Base-by-base conservation (phyloP, 1,284 basidiomycete species). In the Somion occarium region DNA sequence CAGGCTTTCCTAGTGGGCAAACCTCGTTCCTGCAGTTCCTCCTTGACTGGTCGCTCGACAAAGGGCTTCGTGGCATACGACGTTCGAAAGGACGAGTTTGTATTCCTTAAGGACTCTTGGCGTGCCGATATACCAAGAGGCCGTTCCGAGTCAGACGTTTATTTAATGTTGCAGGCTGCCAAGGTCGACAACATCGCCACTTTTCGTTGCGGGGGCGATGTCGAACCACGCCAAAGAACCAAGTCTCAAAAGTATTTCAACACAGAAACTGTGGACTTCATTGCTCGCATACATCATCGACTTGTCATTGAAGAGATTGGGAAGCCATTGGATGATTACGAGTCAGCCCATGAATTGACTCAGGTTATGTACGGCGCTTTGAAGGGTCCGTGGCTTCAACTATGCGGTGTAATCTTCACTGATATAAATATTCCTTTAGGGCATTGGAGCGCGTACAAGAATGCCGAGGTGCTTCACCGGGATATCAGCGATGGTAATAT, bases 101-200 rank as follows among this genome's bases (percentile, higher is more conserved):
- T 44, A 5, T 54, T 52, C 42, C 13, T 56, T 5, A 56, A 54
- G 50, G 55, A 56, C 39, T 42, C 20, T 13, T 56, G 55, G 55
- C 20, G 48, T 2, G 13, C 25, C 5, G 48, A 43, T 18, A 38
- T 38, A 3, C 2, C n/a, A 1, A 24, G 19, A 5, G 37, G 41
- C 12, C 34, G 44, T n/a, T n/a, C 47, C 2, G 53, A 52, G 15
- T 3, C 24, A 5, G 30, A 51, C 20, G 26, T 45, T 9, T 54
- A 54, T 25, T 19, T 30, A 37, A 19, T 23, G 3, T 18, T 26
- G n/a, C 18, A 46, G 18, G n/a, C 3, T 44, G 18, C 25, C 7
- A 20, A 30, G 20, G n/a, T n/a, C n/a, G n/a, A n/a, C n/a, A n/a
- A n/a, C n/a, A 37, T 30, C n/a, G 45, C 7, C 3, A 48, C 47